Percentiles rank a stretch among this genome's conserved stretches.
Evolutionary conservation across 2,329 filamentous ascomycete genomes (phyloP).

Genomic region (Blumeria graminis): DNA sequence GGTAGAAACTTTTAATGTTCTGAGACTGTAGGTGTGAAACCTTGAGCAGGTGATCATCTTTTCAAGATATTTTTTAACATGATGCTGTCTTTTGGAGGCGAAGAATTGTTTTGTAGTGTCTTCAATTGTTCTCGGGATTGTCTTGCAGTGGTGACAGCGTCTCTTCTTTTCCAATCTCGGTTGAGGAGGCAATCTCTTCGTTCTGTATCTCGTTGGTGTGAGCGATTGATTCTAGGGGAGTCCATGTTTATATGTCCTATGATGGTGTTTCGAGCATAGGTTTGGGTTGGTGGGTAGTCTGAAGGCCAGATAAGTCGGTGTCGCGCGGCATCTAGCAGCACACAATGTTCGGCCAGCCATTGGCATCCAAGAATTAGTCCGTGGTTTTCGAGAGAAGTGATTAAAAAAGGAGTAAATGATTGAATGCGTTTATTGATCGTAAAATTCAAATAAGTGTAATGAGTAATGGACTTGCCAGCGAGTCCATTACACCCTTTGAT

Average conservation of each 20-base stretch:
- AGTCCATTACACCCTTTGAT: neutral
- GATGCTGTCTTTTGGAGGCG: too few species aligned
- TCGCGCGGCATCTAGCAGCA: neutral
- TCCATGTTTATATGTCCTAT: neutral
- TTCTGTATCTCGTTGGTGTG: neutral
- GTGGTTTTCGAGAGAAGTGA: neutral
- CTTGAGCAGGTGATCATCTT: neutral
- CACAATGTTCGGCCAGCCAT: neutral
- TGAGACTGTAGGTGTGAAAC: neutral
- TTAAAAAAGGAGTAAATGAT: neutral
- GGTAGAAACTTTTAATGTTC: neutral
- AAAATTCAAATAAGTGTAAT: neutral
- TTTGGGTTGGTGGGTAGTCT: neutral
- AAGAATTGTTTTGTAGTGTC: too few species aligned
- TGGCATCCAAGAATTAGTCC: neutral
- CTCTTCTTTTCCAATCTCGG: neutral
- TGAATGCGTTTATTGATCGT: neutral
- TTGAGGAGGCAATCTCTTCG: neutral
- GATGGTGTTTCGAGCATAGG: neutral
- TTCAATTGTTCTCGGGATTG: too few species aligned
- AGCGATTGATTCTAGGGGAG: neutral
- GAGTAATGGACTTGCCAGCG: neutral
- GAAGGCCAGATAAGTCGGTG: neutral
- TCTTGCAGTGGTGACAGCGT: neutral
- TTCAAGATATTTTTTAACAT: too few species aligned